Base-by-base conservation (phyloP, 108 stramenopile genomes). In the Cyclotella kingstonii region DNA sequence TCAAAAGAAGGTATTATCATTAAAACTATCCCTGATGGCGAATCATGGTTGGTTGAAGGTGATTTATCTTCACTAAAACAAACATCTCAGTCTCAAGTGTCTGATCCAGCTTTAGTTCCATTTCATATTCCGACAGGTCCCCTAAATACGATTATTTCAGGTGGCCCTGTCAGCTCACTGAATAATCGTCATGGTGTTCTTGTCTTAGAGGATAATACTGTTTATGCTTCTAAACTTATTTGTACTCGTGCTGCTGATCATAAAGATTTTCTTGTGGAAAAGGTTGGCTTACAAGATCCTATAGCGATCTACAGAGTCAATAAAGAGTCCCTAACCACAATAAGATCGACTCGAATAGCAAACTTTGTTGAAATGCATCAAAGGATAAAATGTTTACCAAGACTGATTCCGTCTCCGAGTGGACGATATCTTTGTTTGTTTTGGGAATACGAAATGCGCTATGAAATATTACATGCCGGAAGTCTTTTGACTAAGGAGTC, bases 391-490 rank as follows among this genome's bases (percentile, higher is more conserved):
- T 49, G 70, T 3, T 75, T 82, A 9, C 84, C 91, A 5, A 17
- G 68, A 9, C 47, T 78, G 4, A 84, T 91, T 22, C 63, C 81
- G 50, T 69, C 80, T n/a, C 91, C 91, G 26, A 87, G 85, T 27
- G 79, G 87, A 5, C 73, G 68, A 15, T 92, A 74, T 49, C 35
- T 89, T 2, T 85, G 85, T 48, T 61, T 86, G 14, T 82, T 81
- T 51, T 89, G 86, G 85, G 71, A 70, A 21, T 66, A 58, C 25
- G 84, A 92, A 22, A 77, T 73, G 48, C 67, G 58, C 2, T 92
- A 89, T 52, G 91, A 92, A 78, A 80, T 92, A 44, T 47, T 92
- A 41, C 85, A 84, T 48, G 63, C 86, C 10, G 58, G 73, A 2
- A 76, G 76, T 45, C 63, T 88, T 11, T 47, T 76, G n/a, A 63